A percentile compares a stretch with the other conserved stretches of the same genome.
Evolutionary conservation across 75 land plant species (phyloP).

Genomic region (Pinus taeda): DNA sequence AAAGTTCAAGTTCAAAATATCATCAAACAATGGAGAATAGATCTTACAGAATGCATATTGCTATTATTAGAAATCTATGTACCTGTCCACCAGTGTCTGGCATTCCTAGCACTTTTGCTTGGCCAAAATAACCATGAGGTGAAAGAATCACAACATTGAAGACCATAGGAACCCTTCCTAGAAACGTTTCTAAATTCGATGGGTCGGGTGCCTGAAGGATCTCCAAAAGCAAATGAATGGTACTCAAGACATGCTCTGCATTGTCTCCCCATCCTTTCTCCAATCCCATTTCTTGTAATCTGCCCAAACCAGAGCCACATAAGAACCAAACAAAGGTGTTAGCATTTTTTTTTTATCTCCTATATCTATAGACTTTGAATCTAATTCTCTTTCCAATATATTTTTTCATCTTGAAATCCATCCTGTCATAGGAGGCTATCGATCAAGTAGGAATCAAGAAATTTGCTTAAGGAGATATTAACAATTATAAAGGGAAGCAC

Average conservation of each 20-base stretch:
- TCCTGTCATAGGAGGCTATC: neutral
- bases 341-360: neutral
- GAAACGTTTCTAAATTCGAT: slow-evolving; percentile 49
- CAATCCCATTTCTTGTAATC: slow-evolving; percentile 71
- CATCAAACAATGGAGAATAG: too few species aligned
- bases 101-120: slow-evolving; percentile 67
- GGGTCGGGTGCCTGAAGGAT: slow-evolving; percentile 81
- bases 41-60: too few species aligned
- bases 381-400: neutral
- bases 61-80: neutral
- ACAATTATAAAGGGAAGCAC: neutral
- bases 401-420: neutral
- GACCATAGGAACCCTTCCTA: slow-evolving; percentile 76
- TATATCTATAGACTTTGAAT: neutral
- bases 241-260: slow-evolving; percentile 55
- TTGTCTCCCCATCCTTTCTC: slow-evolving; percentile 81
- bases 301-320: slow-evolving; percentile 6
- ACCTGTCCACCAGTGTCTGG: slow-evolving; percentile 91
- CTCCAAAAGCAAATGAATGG: slow-evolving; percentile 58
- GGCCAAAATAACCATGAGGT: slow-evolving; percentile 84
- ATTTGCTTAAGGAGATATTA: neutral
- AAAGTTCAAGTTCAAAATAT: too few species aligned
- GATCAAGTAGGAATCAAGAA: neutral
- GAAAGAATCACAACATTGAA: slow-evolving; percentile 74
- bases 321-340: neutral